These are phyloP conservation scores for Cytospora chrysosperma DNA, from an alignment of 2,329 filamentous ascomycete genomes.

Conservation along the genomic window DNA sequence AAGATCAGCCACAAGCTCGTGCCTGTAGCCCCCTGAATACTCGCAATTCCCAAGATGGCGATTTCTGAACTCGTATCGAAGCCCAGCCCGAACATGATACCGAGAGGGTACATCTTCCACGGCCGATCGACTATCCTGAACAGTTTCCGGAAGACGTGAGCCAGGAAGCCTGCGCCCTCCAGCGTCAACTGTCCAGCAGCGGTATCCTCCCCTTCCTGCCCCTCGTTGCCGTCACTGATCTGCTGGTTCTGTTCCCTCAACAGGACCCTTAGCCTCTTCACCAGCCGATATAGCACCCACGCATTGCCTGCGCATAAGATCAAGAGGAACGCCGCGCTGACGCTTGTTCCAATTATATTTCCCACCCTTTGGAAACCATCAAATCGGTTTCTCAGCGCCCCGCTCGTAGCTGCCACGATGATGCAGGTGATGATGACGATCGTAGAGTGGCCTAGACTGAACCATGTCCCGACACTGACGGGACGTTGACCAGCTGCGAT, in stretches of 20 bases:
- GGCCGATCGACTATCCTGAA: constrained; percentile 73
- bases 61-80: constrained; percentile 97
- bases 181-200: constrained; percentile 60
- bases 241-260: constrained; percentile 45
- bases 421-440: constrained; percentile 89
- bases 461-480: constrained; percentile 91
- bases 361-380: constrained; percentile 77
- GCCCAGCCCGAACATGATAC: constrained; percentile 84
- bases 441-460: constrained; percentile 90
- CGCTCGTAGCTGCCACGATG: constrained; percentile 86
- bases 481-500: constrained; percentile 82
- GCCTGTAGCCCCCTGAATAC: constrained; percentile 79
- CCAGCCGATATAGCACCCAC: constrained; percentile 78
- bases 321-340: constrained; percentile 81
- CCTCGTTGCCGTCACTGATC: constrained; percentile 22
- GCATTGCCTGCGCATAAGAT: constrained; percentile 79
- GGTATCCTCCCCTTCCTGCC: constrained; percentile 28
- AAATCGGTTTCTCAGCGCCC: constrained; percentile 78
- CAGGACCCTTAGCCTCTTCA: constrained; percentile 65
- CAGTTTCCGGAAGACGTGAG: constrained; percentile 67
- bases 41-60: constrained; percentile 85
- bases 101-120: constrained; percentile 96
- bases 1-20: constrained; percentile 93
- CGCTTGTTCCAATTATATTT: constrained; percentile 83
- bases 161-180: constrained; percentile 75